Conservation (phyloP, 208 protist genomes). For the Porcisia hertigi region DNA sequence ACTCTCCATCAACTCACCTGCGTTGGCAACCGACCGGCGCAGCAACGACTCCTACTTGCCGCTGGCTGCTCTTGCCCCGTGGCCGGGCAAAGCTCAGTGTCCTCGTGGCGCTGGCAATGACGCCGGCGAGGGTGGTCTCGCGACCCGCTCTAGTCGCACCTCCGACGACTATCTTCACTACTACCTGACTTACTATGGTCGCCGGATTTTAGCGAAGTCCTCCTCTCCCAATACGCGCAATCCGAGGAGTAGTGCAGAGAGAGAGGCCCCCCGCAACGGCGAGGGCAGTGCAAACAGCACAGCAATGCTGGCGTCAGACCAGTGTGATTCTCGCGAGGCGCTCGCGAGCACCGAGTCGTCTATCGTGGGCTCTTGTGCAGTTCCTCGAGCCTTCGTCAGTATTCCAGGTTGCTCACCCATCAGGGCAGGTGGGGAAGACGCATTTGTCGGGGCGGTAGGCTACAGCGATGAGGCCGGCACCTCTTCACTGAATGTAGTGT, state of each 20-base stretch:
- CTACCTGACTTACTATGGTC: slow-evolving; percentile 25
- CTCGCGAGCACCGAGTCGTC: background rate
- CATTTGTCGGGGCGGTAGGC: background rate
- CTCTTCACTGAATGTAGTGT: slow-evolving; percentile 7
- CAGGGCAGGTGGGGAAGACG: background rate
- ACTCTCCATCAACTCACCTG: background rate
- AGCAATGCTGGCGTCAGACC: background rate
- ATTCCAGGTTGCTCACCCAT: slow-evolving; percentile 26
- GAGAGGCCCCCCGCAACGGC: background rate
- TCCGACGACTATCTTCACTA: slow-evolving; percentile 19
- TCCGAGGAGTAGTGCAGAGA: too few species aligned
- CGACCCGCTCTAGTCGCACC: background rate
- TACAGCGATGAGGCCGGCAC: background rate
- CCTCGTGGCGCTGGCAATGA: background rate
- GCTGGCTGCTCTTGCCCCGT: background rate
- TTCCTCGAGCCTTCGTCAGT: background rate
- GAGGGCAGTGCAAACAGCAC: background rate
- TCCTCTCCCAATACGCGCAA: background rate
- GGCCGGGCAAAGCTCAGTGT: background rate
- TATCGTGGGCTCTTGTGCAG: background rate
- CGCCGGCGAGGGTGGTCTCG: background rate
- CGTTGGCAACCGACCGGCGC: background rate
- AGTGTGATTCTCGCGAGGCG: background rate
- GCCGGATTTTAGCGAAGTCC: background rate
- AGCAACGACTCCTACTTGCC: background rate